These are phyloP conservation scores for Albatrellus ellisii DNA, from an alignment of 768 basidiomycete species.

Conservation along the genomic window DNA sequence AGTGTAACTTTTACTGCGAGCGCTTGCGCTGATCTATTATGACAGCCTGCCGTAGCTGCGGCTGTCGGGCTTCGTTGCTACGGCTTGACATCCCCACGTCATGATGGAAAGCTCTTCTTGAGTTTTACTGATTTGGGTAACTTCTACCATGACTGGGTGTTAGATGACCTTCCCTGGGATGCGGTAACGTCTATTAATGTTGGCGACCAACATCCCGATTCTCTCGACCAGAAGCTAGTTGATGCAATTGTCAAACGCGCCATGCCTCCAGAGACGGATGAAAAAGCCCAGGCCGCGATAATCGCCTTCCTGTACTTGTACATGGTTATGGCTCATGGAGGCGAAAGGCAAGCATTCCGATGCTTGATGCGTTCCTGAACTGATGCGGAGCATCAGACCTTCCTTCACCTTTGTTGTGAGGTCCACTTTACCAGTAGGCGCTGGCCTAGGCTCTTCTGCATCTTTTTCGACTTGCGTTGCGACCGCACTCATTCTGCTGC, in stretches of 20 bases:
- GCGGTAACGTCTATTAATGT: constrained; percentile 39
- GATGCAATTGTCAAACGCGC: constrained; percentile 46
- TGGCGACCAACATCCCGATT: constrained; percentile 43
- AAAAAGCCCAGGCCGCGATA: constrained; percentile 32
- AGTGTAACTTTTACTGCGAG: constrained; percentile 4
- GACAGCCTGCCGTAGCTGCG: constrained; percentile 85
- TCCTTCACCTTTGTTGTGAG: constrained; percentile 73
- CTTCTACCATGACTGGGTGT: constrained; percentile 73
- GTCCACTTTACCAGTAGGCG: constrained; percentile 84
- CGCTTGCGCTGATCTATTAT: constrained; percentile 7
- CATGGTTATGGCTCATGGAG: constrained; percentile 54
- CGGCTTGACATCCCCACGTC: constrained; percentile 63
- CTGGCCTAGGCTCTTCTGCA: constrained; percentile 94
- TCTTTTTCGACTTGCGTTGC: constrained; percentile 87
- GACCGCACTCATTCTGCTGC: constrained; percentile 64
- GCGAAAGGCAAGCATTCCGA: constrained; percentile 36
- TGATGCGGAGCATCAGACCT: constrained; percentile 34
- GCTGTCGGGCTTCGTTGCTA: constrained; percentile 94
- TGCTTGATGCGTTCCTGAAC: not conserved
- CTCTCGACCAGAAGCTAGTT: constrained; percentile 61
- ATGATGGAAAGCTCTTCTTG: constrained; percentile 60
- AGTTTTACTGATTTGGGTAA: constrained; percentile 69
- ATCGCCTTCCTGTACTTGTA: constrained; percentile 90
- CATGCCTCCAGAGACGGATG: constrained; percentile 23
- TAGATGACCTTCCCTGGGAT: constrained; percentile 70